These are phyloP conservation scores for Hondaea fermentalgiana DNA, from an alignment of 108 stramenopile species.

Conservation along the genomic window DNA sequence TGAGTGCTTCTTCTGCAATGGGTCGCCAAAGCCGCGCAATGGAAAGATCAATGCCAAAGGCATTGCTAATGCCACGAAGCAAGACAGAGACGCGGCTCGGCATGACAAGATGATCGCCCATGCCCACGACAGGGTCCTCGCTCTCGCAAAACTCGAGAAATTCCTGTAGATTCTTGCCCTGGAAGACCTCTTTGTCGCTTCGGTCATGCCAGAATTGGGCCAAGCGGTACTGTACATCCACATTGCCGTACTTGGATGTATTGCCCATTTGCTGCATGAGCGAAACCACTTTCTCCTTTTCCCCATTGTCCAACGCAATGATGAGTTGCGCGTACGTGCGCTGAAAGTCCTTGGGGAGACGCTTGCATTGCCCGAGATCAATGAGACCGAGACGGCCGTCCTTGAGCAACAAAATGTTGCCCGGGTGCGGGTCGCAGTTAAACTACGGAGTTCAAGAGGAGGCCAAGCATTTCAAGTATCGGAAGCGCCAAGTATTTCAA, in stretches of 20 bases:
- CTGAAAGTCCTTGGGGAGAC: not conserved
- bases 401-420: not conserved
- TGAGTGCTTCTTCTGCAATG: not conserved
- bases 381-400: constrained; percentile 15
- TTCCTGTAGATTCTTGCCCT: not conserved
- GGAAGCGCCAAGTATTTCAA: not conserved
- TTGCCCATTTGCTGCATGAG: not conserved
- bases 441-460: not conserved
- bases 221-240: not conserved
- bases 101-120: not conserved
- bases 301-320: not conserved
- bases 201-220: not conserved
- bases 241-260: not conserved
- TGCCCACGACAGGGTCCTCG: not conserved
- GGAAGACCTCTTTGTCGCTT: not conserved
- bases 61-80: not conserved
- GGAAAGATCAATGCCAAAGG: not conserved
- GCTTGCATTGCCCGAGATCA: constrained; percentile 16
- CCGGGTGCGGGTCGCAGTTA: constrained; percentile 19
- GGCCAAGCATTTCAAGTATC: not conserved
- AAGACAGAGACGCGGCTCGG: not conserved
- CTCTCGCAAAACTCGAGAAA: not conserved
- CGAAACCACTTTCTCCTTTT: not conserved
- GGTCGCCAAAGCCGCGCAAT: not conserved
- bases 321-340: not conserved